Conservation (phyloP, 148 eudicot genomes). For the Rhododendron ovatum region DNA sequence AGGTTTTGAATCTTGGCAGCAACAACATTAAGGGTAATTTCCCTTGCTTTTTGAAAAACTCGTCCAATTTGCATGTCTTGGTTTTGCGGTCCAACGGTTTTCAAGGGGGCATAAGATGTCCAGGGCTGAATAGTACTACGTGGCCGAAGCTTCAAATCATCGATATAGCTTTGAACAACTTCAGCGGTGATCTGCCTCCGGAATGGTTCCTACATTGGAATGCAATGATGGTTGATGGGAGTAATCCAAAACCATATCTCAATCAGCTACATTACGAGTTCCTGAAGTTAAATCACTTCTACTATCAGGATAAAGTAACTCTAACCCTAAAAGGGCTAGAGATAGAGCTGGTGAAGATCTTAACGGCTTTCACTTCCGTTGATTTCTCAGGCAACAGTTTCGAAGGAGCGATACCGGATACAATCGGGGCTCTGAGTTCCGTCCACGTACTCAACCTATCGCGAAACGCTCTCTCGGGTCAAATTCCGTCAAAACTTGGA, state of each 20-base stretch:
- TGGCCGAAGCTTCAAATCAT: slow-evolving; percentile 40
- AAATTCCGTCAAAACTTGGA: slow-evolving; percentile 33
- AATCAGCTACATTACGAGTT: slow-evolving; percentile 10
- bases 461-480: slow-evolving; percentile 25
- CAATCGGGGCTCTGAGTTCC: slow-evolving; percentile 18
- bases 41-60: slow-evolving; percentile 38
- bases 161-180: slow-evolving; percentile 36
- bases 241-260: not conserved
- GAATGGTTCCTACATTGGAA: slow-evolving; percentile 12
- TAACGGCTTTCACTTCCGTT: slow-evolving; percentile 33
- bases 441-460: slow-evolving; percentile 37
- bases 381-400: slow-evolving; percentile 39
- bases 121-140: not conserved
- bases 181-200: slow-evolving; percentile 17
- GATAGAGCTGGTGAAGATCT: slow-evolving; percentile 38
- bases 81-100: slow-evolving; percentile 45
- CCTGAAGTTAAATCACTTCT: not conserved
- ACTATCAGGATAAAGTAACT: slow-evolving; percentile 27
- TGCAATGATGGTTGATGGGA: slow-evolving; percentile 14
- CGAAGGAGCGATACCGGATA: slow-evolving; percentile 26
- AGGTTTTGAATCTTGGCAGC: slow-evolving; percentile 47
- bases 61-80: slow-evolving; percentile 38
- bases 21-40: slow-evolving; percentile 36
- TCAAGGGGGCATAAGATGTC: slow-evolving; percentile 29
- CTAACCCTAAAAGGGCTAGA: slow-evolving; percentile 35